Conservation (phyloP, 352 stramenopile species). For the Globisporangium spinosum region DNA sequence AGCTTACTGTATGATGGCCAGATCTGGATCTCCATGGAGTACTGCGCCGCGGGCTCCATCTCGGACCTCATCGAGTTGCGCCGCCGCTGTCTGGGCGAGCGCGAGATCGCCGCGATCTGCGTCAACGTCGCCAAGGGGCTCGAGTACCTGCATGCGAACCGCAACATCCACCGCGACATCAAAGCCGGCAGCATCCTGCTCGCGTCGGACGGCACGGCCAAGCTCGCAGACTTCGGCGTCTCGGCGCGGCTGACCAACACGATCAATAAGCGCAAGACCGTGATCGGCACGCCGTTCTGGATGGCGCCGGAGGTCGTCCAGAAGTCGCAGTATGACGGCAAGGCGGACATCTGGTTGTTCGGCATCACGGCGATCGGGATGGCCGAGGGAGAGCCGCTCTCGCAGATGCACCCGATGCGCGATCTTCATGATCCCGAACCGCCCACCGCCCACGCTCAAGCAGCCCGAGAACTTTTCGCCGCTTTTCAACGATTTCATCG, state of each 20-base stretch:
- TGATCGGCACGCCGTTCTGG: slow-evolving; percentile 90
- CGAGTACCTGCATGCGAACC: slow-evolving; percentile 72
- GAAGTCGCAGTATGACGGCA: slow-evolving; percentile 84
- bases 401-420: slow-evolving; percentile 87
- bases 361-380: slow-evolving; percentile 98
- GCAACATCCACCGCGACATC: slow-evolving; percentile 86
- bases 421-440: slow-evolving; percentile 78
- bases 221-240: slow-evolving; percentile 89
- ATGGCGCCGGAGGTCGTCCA: slow-evolving; percentile 91
- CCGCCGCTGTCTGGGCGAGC: slow-evolving; percentile 46
- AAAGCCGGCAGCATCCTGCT: slow-evolving; percentile 88
- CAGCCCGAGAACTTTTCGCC: slow-evolving; percentile 38
- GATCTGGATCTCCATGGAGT: slow-evolving; percentile 89
- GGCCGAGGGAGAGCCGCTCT: slow-evolving; percentile 80
- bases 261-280: slow-evolving; percentile 89
- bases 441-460: slow-evolving; percentile 47
- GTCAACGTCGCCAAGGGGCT: slow-evolving; percentile 69
- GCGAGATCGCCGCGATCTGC: slow-evolving; percentile 68
- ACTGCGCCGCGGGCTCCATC: slow-evolving; percentile 80
- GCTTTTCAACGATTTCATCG: slow-evolving; percentile 58
- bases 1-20: slow-evolving; percentile 74
- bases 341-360: slow-evolving; percentile 99
- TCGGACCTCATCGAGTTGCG: slow-evolving; percentile 72
- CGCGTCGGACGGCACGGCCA: slow-evolving; percentile 56
- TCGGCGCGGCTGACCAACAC: slow-evolving; percentile 87